phyloP scores from a whole-genome alignment of 441 rosid genomes.

The Gossypium gossypioides region DNA sequence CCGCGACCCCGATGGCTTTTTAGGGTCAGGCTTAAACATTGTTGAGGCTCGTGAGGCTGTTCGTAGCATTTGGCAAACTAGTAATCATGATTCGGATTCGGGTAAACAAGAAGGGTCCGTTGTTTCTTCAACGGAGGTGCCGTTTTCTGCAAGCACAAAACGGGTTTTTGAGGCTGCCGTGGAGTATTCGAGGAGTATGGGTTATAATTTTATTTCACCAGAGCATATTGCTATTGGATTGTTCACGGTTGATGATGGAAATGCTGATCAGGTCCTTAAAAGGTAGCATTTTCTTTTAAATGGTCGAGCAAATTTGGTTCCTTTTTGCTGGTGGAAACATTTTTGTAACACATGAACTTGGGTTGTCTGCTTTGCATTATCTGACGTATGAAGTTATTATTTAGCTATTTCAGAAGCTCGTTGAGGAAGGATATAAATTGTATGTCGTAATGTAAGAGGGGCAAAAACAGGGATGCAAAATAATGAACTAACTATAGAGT shows the following conservation, averaged over 20 bases:
- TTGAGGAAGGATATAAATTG: neutral
- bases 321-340: neutral
- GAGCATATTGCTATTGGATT: conserved; percentile 83
- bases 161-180: conserved; percentile 88
- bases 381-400: neutral
- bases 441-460: neutral
- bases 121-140: conserved; percentile 42
- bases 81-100: conserved; percentile 11
- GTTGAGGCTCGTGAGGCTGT: conserved; percentile 65
- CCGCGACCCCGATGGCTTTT: conserved; percentile 63
- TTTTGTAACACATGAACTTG: neutral
- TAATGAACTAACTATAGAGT: neutral
- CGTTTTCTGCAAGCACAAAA: conserved; percentile 64
- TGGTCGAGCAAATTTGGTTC: neutral
- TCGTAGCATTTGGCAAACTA: conserved; percentile 46
- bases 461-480: neutral
- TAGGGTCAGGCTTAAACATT: conserved; percentile 54
- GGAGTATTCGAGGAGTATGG: conserved; percentile 77
- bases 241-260: conserved; percentile 83
- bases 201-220: conserved; percentile 67
- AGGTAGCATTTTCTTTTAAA: conserved; percentile 30
- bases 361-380: neutral
- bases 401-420: neutral
- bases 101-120: conserved; percentile 15
- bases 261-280: conserved; percentile 61